Evolutionary conservation across 2,329 filamentous ascomycete genomes (phyloP), one percentile per base, ranked within the genome.

Genomic region (Aureobasidium uvarum): DNA sequence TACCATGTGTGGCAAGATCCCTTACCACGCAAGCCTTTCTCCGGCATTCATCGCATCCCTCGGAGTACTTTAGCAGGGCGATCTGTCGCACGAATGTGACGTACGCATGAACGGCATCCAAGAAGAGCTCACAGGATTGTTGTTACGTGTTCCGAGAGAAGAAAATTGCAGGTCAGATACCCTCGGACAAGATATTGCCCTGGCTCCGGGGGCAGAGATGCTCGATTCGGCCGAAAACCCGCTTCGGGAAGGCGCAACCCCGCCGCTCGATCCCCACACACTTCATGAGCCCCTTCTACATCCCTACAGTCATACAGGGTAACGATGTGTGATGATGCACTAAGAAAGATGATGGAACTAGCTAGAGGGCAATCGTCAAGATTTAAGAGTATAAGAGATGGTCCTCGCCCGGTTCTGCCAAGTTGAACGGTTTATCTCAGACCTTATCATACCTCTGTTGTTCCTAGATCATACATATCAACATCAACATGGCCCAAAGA

Each of bases 401-500:
- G 6, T 20, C 18, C 38, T 43, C 5, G 46, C 46, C 36, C 38
- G 6, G 23, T 18, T 18, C 23, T 28, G 20, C 5, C 13, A 25
- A n/a, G 11, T 14, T 39, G 33, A 2, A 7, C 5, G 10, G 3
- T 4, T 18, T 10, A 16, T 39, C 36, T 55, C 36, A 5, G 4
- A 13, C 8, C 13, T 25, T 4, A 23, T 31, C 20, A 23, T 54
- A 36, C 16, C n/a, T n/a, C 36, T 41, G 28, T 7, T n/a, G 13
- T 28, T 8, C 5, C 36, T 25, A 7, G 33, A 36, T 8, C 41
- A 59, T 39, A 28, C 20, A 23, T 4, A 4, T 7, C 46, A 10
- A 39, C 33, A 20, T 20, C 52, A 20, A 43, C 0, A 65, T 65
- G 63, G 63, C 51, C 8, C 66, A 46, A 58, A 78, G 72, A 69